Base-by-base conservation (phyloP, 768 basidiomycete species). In the Termitomyces heimii region DNA sequence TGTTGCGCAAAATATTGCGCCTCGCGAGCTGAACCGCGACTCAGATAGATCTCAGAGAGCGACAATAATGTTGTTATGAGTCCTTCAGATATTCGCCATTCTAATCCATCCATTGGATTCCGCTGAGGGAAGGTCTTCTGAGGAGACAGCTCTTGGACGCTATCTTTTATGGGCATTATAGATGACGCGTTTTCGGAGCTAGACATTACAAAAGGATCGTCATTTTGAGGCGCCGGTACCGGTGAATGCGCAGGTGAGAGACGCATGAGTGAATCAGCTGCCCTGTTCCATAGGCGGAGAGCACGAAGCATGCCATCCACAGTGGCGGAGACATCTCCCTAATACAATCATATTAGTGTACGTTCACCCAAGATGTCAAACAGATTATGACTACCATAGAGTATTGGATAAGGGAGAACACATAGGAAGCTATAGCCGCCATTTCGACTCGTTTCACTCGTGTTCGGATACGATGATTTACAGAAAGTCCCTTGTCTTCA, bases 1-100 rank as follows among this genome's bases (percentile, higher is more conserved):
- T 93, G 88, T 40, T 86, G 77, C 0, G 87, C 78, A 66, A 94
- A 96, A 63, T 89, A 94, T 59, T 92, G 86, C 2, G 92, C 86
- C 64, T 95, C 93, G 22, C 88, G 82, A 3, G 86, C 82, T 5
- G 94, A 92, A 0, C 96, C 96, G 18, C 92, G 82, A 0, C 73
- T 68, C 20, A 84, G 75, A 63, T 94, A 92, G 0, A 81, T 76
- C 8, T 83, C 77, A 0, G 82, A 75, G 7, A 96, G 74, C 2
- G 82, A 75, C 57, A 95, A 81, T 3, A 90, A 71, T 0, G 85
- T 83, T 0, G 75, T 72, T 5, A 94, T 71, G 5, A 96, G 77
- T 12, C 84, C 85, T 63, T 90, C 84, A 3, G 86, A 82, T 12
- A 93, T 74, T 1, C 86, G 78, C 91, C 91, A 94, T 61, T 92